phyloP scores from a whole-genome alignment of 371 early-diverging fungal genomes.

The Rhizopus arrhizus region DNA sequence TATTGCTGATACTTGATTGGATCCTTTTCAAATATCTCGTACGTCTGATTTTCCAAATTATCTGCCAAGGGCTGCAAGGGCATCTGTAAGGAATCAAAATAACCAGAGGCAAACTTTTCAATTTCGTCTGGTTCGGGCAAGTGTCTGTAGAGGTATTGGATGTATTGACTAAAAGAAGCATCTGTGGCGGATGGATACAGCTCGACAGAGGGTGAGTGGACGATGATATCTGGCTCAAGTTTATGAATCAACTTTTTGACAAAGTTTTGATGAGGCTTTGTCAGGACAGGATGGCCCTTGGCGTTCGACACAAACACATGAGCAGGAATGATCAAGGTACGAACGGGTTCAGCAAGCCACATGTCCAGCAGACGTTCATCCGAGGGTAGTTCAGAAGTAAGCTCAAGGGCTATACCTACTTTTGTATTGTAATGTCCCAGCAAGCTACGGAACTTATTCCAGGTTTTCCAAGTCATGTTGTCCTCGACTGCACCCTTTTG shows the following conservation, averaged over 20 bases:
- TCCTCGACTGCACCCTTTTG: slow-evolving; percentile 39
- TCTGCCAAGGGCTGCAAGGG: slow-evolving; percentile 94
- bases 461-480: slow-evolving; percentile 57
- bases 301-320: slow-evolving; percentile 73
- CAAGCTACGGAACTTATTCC: slow-evolving; percentile 70
- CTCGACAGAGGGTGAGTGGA: slow-evolving; percentile 39
- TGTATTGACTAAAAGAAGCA: slow-evolving; percentile 66
- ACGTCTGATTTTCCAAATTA: slow-evolving; percentile 88
- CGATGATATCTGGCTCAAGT: slow-evolving; percentile 58
- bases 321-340: slow-evolving; percentile 71
- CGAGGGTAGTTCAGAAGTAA: slow-evolving; percentile 60
- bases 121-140: slow-evolving; percentile 63
- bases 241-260: slow-evolving; percentile 64
- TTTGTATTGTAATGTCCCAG: slow-evolving; percentile 54
- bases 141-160: slow-evolving; percentile 67
- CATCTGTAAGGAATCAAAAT: slow-evolving; percentile 86
- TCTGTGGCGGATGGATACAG: slow-evolving; percentile 42
- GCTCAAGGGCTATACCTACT: slow-evolving; percentile 66
- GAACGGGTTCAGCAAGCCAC: slow-evolving; percentile 91
- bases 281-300: slow-evolving; percentile 87
- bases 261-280: slow-evolving; percentile 74
- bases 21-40: slow-evolving; percentile 92
- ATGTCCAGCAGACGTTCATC: slow-evolving; percentile 55
- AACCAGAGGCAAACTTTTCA: slow-evolving; percentile 77
- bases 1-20: slow-evolving; percentile 91